Conservation (phyloP, 2,329 filamentous ascomycete genomes). For the Aspergillus felis region DNA sequence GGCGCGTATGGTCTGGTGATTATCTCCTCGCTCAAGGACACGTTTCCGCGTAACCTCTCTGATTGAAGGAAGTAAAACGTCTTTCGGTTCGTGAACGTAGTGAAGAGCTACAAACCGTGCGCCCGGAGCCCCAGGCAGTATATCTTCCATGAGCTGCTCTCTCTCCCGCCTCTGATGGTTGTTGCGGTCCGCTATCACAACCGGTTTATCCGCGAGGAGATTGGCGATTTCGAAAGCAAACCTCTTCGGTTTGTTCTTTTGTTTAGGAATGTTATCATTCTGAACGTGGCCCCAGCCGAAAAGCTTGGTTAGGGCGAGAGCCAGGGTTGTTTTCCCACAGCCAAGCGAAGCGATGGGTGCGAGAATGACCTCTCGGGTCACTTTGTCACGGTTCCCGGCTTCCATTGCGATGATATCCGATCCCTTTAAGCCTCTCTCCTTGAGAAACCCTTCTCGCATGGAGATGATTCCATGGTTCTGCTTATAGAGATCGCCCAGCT, state of each 20-base stretch:
- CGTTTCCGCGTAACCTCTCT: slow-evolving; percentile 70
- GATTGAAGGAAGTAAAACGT: slow-evolving; percentile 63
- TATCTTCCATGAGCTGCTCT: slow-evolving; percentile 78
- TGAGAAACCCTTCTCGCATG: slow-evolving; percentile 82
- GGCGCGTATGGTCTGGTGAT: slow-evolving; percentile 96
- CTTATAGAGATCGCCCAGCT: slow-evolving; percentile 68
- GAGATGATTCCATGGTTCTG: slow-evolving; percentile 93
- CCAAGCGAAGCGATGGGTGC: slow-evolving; percentile 90
- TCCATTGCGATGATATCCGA: slow-evolving; percentile 79
- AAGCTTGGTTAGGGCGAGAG: slow-evolving; percentile 72
- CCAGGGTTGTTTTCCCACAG: slow-evolving; percentile 94
- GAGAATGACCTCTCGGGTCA: slow-evolving; percentile 69
- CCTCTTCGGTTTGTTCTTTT: slow-evolving; percentile 66
- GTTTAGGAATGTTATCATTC: slow-evolving; percentile 89
- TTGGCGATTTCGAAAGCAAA: slow-evolving; percentile 71
- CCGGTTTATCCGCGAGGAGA: slow-evolving; percentile 60
- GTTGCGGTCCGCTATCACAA: slow-evolving; percentile 88
- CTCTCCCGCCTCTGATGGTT: slow-evolving; percentile 88
- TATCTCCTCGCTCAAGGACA: slow-evolving; percentile 82
- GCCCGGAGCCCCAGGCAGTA: slow-evolving; percentile 57
- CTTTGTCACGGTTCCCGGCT: slow-evolving; percentile 49
- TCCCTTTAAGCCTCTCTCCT: slow-evolving; percentile 77
- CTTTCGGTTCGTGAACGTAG: slow-evolving; percentile 70
- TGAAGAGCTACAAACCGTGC: slow-evolving; percentile 80
- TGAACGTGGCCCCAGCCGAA: slow-evolving; percentile 93